Evolutionary conservation across 2,329 filamentous ascomycete genomes (phyloP).

Genomic region (Talaromyces atroroseus): DNA sequence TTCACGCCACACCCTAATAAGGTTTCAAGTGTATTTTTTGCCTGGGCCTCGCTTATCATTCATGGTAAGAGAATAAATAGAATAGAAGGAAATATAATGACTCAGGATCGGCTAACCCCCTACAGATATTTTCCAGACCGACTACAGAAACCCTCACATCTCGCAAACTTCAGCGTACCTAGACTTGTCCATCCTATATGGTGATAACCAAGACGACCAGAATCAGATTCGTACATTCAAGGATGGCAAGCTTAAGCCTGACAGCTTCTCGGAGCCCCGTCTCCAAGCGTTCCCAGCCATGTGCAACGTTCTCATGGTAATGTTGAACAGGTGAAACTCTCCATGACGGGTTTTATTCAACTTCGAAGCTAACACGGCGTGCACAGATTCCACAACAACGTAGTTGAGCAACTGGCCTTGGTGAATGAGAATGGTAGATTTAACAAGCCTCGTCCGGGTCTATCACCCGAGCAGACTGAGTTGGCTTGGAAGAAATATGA

Average conservation of each 20-base stretch:
- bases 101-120: not conserved
- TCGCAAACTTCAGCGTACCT: conserved; percentile 68
- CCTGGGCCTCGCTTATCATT: conserved; percentile 68
- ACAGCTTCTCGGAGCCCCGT: conserved; percentile 66
- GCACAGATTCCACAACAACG: conserved; percentile 71
- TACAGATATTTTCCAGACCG: conserved; percentile 64
- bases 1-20: conserved; percentile 60
- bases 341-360: not conserved
- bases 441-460: conserved; percentile 53
- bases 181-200: conserved; percentile 66
- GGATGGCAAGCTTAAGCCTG: conserved; percentile 66
- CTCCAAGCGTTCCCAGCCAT: conserved; percentile 67
- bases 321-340: conserved; percentile 51
- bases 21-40: conserved; percentile 65
- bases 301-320: conserved; percentile 65
- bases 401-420: conserved; percentile 69
- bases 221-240: conserved; percentile 56
- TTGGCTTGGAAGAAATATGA: conserved; percentile 63
- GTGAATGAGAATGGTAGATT: conserved; percentile 79
- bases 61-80: conserved; percentile 47
- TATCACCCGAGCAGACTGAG: conserved; percentile 46
- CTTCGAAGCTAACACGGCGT: not conserved
- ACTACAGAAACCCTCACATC: conserved; percentile 53
- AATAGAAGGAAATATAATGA: not conserved
- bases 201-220: conserved; percentile 51